phyloP scores from a whole-genome alignment of 352 stramenopile genomes.

The Phytophthora megakarya region DNA sequence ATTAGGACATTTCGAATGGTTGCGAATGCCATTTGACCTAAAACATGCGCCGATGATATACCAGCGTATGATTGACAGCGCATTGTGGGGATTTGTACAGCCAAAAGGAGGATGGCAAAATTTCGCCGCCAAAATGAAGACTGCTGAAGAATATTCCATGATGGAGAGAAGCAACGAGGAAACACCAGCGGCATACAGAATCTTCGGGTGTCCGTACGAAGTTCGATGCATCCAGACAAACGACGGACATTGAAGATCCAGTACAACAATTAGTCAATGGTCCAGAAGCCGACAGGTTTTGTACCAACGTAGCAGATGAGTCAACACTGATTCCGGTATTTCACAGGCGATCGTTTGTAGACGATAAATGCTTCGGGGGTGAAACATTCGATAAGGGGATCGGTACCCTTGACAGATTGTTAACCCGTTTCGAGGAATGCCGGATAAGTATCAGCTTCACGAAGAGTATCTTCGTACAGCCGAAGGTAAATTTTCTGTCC shows the following conservation, averaged over 20 bases:
- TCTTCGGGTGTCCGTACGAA: background rate
- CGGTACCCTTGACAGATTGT: background rate
- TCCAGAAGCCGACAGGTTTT: slow-evolving; percentile 7
- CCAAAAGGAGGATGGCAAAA: background rate
- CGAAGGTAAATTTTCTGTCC: background rate
- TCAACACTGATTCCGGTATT: background rate
- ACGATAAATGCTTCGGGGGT: slow-evolving; percentile 7
- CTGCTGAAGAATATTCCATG: background rate
- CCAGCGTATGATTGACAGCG: no score
- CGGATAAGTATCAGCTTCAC: no score
- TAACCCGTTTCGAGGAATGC: slow-evolving; percentile 1
- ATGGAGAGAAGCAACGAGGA: no score
- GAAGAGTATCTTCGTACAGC: no score
- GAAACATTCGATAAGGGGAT: background rate
- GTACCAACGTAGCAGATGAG: background rate
- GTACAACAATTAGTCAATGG: background rate
- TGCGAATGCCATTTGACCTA: background rate
- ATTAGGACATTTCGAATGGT: background rate
- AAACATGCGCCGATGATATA: no score
- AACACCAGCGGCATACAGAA: background rate
- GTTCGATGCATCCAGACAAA: background rate
- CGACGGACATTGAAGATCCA: background rate
- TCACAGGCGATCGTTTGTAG: background rate
- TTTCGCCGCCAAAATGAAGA: background rate
- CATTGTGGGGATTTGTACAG: background rate